phyloP scores from a whole-genome alignment of 345 rosid genomes.

The Gossypium herbaceum region DNA sequence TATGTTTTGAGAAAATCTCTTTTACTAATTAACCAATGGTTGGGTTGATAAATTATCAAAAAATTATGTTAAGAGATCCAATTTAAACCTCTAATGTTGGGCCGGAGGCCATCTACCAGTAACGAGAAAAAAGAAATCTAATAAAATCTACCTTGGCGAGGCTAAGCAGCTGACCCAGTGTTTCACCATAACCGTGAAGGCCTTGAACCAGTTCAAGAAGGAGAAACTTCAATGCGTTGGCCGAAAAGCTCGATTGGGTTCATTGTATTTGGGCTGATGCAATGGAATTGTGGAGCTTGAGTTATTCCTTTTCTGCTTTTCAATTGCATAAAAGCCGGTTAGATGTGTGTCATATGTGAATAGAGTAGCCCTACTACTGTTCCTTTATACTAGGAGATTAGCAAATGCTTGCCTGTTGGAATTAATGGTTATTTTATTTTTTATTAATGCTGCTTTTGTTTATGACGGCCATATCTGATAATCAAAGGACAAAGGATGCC shows the following conservation, averaged over 20 bases:
- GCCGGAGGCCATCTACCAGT: no score
- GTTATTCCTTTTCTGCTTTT: background rate
- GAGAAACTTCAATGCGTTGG: slow-evolving; percentile 75
- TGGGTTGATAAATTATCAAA: no score
- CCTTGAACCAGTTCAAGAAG: slow-evolving; percentile 18
- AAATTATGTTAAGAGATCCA: no score
- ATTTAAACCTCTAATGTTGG: no score
- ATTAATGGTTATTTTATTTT: background rate
- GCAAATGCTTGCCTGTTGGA: background rate
- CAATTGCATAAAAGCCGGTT: background rate
- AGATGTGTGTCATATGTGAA: background rate
- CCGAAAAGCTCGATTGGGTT: slow-evolving; percentile 56
- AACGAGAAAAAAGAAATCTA: no score
- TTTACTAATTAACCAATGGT: no score
- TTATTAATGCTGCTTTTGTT: background rate
- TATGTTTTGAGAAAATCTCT: no score
- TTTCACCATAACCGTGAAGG: slow-evolving; percentile 53
- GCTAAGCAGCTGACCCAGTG: slow-evolving; percentile 39
- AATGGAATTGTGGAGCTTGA: no score
- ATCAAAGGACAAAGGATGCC: background rate
- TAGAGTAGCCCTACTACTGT: background rate
- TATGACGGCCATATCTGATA: background rate
- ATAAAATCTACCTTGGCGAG: background rate
- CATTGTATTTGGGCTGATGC: background rate
- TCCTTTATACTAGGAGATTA: background rate